These are phyloP conservation scores for Pezicula neosporulosa DNA, from an alignment of 2,329 filamentous ascomycete genomes.

Conservation along the genomic window DNA sequence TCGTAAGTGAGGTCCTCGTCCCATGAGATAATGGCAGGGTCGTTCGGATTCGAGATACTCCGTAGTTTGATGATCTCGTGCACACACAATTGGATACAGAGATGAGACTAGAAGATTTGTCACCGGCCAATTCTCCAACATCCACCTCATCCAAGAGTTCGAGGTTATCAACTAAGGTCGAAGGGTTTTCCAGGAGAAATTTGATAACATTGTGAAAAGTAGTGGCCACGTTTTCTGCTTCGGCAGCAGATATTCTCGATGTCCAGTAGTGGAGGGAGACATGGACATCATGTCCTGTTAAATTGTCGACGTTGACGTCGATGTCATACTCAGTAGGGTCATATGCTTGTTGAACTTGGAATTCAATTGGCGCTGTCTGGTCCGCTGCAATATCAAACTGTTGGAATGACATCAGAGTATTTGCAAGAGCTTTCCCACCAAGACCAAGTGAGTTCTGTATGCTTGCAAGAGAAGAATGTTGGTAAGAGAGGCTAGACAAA, in stretches of 20 bases:
- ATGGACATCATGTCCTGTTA: not conserved
- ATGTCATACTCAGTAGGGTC: constrained; percentile 4
- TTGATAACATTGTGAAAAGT: not conserved
- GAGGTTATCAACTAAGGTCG: not conserved
- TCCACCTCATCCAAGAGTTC: not conserved
- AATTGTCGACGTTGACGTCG: not conserved
- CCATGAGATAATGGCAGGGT: constrained; percentile 7
- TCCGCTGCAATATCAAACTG: not conserved
- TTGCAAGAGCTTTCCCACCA: not conserved
- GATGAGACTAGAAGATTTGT: not conserved
- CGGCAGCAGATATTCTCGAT: not conserved
- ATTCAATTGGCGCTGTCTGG: not conserved
- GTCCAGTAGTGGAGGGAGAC: not conserved
- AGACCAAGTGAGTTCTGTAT: constrained; percentile 3
- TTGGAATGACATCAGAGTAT: not conserved
- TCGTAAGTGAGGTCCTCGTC: constrained; percentile 9
- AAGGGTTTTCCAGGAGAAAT: not conserved
- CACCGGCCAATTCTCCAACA: no score
- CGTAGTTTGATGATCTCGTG: constrained; percentile 5
- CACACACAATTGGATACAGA: constrained; percentile 1
- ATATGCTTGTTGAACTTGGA: not conserved
- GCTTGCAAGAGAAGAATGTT: constrained; percentile 2
- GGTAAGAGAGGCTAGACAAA: not conserved
- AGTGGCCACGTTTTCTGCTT: constrained; percentile 3
- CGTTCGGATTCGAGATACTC: not conserved